These are phyloP conservation scores for Neurospora tetrasperma DNA, from an alignment of 495 filamentous ascomycete genomes.

Conservation along the genomic window DNA sequence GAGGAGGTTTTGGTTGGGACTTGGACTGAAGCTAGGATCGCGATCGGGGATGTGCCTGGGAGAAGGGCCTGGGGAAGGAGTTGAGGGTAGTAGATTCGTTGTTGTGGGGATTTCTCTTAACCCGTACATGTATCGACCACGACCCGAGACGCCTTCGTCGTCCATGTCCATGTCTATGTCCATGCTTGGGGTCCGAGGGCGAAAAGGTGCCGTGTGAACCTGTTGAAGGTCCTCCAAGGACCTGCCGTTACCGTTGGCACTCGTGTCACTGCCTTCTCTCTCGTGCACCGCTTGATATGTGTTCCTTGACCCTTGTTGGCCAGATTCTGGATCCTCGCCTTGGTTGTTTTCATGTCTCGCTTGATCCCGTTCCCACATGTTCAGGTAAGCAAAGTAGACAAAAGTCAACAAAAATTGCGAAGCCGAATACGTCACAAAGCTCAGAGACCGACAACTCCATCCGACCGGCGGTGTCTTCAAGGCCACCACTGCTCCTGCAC, in stretches of 20 bases:
- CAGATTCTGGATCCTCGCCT: neutral
- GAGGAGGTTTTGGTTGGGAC: neutral
- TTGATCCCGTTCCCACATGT: neutral
- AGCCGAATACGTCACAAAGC: conserved; percentile 30
- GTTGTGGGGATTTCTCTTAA: neutral
- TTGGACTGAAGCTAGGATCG: neutral
- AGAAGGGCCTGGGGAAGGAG: neutral
- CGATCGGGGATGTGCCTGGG: neutral
- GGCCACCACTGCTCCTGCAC: conserved; percentile 11
- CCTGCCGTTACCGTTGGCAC: neutral
- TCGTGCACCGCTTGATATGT: neutral
- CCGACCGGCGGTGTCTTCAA: conserved; percentile 33
- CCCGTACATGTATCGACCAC: neutral
- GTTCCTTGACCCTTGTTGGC: neutral
- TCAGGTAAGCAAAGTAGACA: conserved; percentile 15
- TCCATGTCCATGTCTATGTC: neutral
- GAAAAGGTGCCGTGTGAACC: neutral
- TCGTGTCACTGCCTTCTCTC: neutral
- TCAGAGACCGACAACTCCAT: conserved; percentile 32
- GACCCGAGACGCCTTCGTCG: neutral
- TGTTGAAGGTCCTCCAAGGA: neutral
- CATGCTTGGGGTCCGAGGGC: neutral
- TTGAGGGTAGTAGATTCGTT: neutral
- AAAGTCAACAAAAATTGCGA: conserved; percentile 28
- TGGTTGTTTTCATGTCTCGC: neutral